A percentile compares a stretch with the other conserved stretches of the same genome.
Conservation (phyloP, 306 rosid genomes). For the Aeschynomene evenia region DNA sequence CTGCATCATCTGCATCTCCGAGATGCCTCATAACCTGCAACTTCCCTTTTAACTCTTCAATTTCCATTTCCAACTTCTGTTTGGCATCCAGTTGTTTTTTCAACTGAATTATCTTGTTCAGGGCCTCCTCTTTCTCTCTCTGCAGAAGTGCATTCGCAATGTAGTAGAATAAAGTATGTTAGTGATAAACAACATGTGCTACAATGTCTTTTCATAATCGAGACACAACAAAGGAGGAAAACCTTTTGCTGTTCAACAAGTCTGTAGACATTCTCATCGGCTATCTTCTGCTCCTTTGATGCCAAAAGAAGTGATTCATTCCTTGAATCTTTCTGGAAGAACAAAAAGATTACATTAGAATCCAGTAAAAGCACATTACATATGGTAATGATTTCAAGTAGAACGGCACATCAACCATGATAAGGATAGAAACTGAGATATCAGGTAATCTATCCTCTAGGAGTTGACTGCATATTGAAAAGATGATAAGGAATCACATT, state of each 20-base stretch:
- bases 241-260: constrained; percentile 96
- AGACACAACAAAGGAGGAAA: constrained; percentile 18
- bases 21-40: constrained; percentile 94
- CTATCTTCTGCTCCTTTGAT: constrained; percentile 77
- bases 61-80: constrained; percentile 94
- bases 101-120: constrained; percentile 71
- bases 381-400: constrained; percentile 18
- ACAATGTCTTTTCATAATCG: constrained; percentile 11
- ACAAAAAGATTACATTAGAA: constrained; percentile 32
- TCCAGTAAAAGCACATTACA: constrained; percentile 13
- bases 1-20: constrained; percentile 84
- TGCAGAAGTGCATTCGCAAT: constrained; percentile 26
- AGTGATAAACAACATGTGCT: background rate
- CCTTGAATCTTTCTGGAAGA: constrained; percentile 69
- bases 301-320: constrained; percentile 78
- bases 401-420: background rate
- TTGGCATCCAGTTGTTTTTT: constrained; percentile 87
- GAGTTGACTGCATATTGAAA: constrained; percentile 5
- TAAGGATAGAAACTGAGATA: constrained; percentile 22
- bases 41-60: constrained; percentile 87
- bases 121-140: constrained; percentile 89
- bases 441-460: background rate
- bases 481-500: background rate
- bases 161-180: background rate
- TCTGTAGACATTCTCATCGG: constrained; percentile 74